Base-by-base conservation (phyloP, 352 stramenopile genomes). In the Globisporangium mamillatum region DNA sequence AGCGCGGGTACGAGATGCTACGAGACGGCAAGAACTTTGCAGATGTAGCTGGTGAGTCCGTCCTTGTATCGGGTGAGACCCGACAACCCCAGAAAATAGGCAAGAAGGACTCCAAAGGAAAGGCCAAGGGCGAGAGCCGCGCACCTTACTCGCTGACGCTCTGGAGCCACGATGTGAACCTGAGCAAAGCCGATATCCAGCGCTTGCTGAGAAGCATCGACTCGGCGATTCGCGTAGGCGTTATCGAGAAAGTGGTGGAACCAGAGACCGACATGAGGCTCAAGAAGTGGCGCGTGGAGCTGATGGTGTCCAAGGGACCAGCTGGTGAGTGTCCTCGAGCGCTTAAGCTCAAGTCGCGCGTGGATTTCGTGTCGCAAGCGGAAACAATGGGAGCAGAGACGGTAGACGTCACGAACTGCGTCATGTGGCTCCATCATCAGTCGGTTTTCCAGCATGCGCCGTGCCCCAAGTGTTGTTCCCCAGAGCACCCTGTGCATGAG, bases 1-100 rank as follows among this genome's bases (percentile, higher is more conserved):
- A 77, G 68, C 83, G 88, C 9, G 88, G 84, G 24, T 48, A 89
- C 25, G 50, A 74, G 20, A 64, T 93, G 65, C 65, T 95, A 34
- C 4, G 54, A 1, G 63, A 64, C 1, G 81, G 80, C 3, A 66
- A 78, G 54, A 91, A 84, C 63, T 93, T 94, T 63, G 75, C 73
- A 6, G 56, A 71, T 1, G 55, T 74, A 6, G 71, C 90, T 18
- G 86, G n/a, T 16, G 44, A 20, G 44, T 10, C 18, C 62, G 22
- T 12, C 44, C 18, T 24, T 52, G 44, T 24, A 52, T 12, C 18
- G 18, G 16, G 18, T 7, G 44, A 52, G 6, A 20, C 6, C 5
- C 7, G 18, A 10, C 44, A 52, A 52, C 22, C 6, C 44, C 44
- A 52, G 22, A 52, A 52, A 52, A 20, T 6, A 52, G 44, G 18